Conservation (phyloP, 495 filamentous ascomycete species). For the Penicillium roqueforti region DNA sequence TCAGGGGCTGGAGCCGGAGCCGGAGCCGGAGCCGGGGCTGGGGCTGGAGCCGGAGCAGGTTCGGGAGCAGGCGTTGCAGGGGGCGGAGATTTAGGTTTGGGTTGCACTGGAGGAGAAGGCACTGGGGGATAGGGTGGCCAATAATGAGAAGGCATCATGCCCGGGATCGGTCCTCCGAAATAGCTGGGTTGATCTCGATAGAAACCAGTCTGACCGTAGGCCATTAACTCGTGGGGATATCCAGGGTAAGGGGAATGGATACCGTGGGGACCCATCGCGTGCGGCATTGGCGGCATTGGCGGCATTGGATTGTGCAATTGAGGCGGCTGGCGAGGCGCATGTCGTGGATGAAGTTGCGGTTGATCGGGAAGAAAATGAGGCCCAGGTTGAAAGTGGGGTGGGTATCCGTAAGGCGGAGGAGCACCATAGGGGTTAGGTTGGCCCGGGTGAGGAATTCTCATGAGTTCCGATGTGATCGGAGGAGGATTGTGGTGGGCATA, state of each 20-base stretch:
- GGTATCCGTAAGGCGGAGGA: constrained; percentile 19
- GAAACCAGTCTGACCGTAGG: constrained; percentile 42
- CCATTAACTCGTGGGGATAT: constrained; percentile 48
- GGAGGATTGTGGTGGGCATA: constrained; percentile 31
- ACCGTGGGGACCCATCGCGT: constrained; percentile 29
- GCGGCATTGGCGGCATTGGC: constrained; percentile 23
- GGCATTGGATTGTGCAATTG: constrained; percentile 30
- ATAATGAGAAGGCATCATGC: constrained; percentile 37
- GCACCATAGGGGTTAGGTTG: constrained; percentile 33
- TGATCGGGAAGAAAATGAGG: constrained; percentile 33
- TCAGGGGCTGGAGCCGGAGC: constrained; percentile 14
- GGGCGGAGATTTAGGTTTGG: constrained; percentile 22
- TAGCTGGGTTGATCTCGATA: constrained; percentile 44
- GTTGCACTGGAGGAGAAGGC: constrained; percentile 31
- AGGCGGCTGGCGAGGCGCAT: constrained; percentile 21
- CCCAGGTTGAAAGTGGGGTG: constrained; percentile 33
- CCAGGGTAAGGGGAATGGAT: constrained; percentile 32
- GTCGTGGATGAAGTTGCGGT: constrained; percentile 28
- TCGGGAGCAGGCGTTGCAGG: constrained; percentile 15
- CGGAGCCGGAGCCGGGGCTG: no score
- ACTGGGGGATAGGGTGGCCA: constrained; percentile 34
- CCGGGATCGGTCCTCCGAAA: constrained; percentile 29
- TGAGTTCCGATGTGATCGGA: constrained; percentile 37
- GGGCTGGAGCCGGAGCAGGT: constrained; percentile 12
- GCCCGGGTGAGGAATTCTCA: constrained; percentile 37